Evolutionary conservation across 495 filamentous ascomycete species (phyloP).

Genomic region (Talaromyces thailandensis): DNA sequence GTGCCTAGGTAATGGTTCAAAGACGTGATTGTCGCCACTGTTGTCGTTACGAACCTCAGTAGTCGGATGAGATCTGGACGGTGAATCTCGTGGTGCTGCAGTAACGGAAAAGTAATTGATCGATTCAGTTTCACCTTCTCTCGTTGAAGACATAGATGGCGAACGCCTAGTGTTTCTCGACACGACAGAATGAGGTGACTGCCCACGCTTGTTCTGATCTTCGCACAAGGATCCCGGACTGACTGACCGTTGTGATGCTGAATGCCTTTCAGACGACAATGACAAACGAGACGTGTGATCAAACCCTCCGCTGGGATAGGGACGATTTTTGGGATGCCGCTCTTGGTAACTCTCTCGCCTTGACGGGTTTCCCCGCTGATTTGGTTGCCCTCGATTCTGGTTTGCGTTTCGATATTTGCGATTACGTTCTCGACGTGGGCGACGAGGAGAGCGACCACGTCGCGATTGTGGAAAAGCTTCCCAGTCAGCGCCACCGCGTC

Average conservation of each 20-base stretch:
- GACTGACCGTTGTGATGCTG: not conserved
- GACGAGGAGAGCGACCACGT: slow-evolving; percentile 36
- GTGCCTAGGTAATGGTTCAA: slow-evolving; percentile 28
- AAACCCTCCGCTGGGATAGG: slow-evolving; percentile 22
- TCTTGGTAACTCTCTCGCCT: slow-evolving; percentile 26
- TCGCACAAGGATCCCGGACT: not conserved
- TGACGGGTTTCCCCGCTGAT: slow-evolving; percentile 20
- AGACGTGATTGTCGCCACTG: slow-evolving; percentile 16
- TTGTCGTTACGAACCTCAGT: slow-evolving; percentile 16
- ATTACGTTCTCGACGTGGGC: slow-evolving; percentile 12
- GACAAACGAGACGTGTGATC: slow-evolving; percentile 14
- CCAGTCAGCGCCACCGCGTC: not conserved
- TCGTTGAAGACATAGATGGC: slow-evolving; percentile 18
- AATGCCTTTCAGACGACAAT: not conserved
- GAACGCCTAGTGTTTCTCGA: slow-evolving; percentile 21
- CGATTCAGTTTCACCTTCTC: slow-evolving; percentile 22
- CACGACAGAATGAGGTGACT: slow-evolving; percentile 21
- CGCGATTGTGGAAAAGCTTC: slow-evolving; percentile 30
- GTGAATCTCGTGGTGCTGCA: slow-evolving; percentile 20
- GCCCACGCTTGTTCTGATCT: not conserved
- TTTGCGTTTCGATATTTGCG: slow-evolving; percentile 11
- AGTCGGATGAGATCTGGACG: slow-evolving; percentile 30
- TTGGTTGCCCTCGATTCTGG: slow-evolving; percentile 11
- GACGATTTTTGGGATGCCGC: slow-evolving; percentile 13
- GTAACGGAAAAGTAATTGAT: slow-evolving; percentile 16